These are phyloP conservation scores for Sporothrix luriei DNA, from an alignment of 2,329 filamentous ascomycete species.

Conservation along the genomic window DNA sequence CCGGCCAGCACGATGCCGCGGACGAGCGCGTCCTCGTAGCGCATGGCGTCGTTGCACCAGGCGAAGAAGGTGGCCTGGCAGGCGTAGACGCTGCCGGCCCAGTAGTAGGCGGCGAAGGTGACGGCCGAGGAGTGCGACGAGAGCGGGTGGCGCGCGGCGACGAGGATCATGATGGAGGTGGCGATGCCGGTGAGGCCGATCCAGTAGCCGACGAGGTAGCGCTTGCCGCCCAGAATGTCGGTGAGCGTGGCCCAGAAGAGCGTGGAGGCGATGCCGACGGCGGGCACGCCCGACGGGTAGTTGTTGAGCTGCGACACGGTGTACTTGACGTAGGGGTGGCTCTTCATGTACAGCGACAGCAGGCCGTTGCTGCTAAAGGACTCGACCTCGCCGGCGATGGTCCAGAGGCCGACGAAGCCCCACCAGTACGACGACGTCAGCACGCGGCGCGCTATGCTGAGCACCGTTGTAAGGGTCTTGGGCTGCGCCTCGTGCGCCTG, in stretches of 20 bases:
- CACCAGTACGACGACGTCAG: conserved; percentile 66
- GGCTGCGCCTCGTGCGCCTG: conserved; percentile 44
- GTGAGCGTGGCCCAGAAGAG: conserved; percentile 71
- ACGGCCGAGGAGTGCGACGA: conserved; percentile 51
- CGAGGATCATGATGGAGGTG: conserved; percentile 64
- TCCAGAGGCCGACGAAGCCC: conserved; percentile 67
- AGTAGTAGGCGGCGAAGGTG: conserved; percentile 69
- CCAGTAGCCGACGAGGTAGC: conserved; percentile 68
- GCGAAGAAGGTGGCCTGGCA: conserved; percentile 76
- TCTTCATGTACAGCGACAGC: conserved; percentile 54
- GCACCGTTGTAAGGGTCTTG: conserved; percentile 30
- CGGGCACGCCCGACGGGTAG: conserved; percentile 60
- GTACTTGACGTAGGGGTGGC: conserved; percentile 49
- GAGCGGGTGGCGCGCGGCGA: conserved; percentile 49
- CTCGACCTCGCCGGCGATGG: conserved; percentile 71
- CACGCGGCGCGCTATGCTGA: conserved; percentile 51
- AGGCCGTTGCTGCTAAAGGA: conserved; percentile 68
- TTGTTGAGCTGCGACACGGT: conserved; percentile 56
- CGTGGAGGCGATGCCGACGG: conserved; percentile 61
- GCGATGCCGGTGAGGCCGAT: conserved; percentile 66
- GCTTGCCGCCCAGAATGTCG: conserved; percentile 63
- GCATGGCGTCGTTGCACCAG: conserved; percentile 72
- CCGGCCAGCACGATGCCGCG: conserved; percentile 68
- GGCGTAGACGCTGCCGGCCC: conserved; percentile 69
- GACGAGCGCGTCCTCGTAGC: conserved; percentile 63